These are phyloP conservation scores for Moesziomyces sp. DNA, from an alignment of 1,284 basidiomycete species.

Conservation along the genomic window DNA sequence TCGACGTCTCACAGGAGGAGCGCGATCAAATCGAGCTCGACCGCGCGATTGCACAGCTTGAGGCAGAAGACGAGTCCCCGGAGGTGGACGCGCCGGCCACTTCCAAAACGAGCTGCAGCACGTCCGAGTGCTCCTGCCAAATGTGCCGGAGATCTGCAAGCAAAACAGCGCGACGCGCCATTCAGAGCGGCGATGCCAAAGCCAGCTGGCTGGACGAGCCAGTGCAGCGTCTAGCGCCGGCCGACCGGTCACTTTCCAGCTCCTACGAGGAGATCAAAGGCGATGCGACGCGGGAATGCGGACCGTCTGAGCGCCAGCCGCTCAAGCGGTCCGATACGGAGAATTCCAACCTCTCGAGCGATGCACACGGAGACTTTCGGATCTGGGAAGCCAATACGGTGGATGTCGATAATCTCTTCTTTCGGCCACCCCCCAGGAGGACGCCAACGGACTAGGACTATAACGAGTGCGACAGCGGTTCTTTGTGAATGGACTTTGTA, in stretches of 20 bases:
- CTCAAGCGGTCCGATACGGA: neutral
- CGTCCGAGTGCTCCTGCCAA: neutral
- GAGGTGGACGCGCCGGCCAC: neutral
- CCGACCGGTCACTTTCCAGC: neutral
- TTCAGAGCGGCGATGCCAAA: too few species aligned
- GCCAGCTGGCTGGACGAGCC: too few species aligned
- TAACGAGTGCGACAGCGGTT: too few species aligned
- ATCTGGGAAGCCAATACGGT: constrained; percentile 27
- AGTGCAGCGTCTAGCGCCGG: neutral
- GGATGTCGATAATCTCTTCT: constrained; percentile 25
- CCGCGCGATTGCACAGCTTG: neutral
- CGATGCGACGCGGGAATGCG: neutral
- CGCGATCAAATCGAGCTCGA: neutral
- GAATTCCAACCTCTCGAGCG: constrained; percentile 14
- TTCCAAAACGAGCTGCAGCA: constrained; percentile 1
- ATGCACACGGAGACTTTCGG: neutral
- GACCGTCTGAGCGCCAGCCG: neutral
- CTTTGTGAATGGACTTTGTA: too few species aligned
- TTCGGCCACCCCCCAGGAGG: constrained; percentile 20
- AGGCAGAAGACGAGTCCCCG: neutral
- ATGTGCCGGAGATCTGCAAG: too few species aligned
- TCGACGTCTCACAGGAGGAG: neutral
- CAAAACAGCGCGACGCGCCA: neutral
- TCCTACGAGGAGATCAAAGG: neutral
- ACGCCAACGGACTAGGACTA: constrained; percentile 1